Percentiles rank a stretch among this genome's conserved stretches.
Conservation (phyloP, 2,329 filamentous ascomycete species). For the Fusarium beomiforme region DNA sequence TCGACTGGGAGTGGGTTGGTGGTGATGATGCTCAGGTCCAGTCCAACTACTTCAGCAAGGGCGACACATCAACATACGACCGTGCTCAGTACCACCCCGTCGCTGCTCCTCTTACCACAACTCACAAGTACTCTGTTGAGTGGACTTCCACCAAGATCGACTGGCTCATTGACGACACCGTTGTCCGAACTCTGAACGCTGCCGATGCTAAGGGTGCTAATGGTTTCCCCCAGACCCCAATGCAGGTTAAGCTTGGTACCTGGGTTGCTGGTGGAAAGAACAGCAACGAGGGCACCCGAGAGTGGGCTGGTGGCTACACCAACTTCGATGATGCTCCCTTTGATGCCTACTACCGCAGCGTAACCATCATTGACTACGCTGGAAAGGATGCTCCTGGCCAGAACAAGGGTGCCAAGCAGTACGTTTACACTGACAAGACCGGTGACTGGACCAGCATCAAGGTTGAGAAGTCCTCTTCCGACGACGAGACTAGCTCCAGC, state of each 20-base stretch:
- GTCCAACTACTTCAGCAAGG: conserved; percentile 86
- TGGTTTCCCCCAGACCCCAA: conserved; percentile 77
- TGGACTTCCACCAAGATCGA: conserved; percentile 72
- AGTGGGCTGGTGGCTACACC: conserved; percentile 73
- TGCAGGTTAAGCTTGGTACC: conserved; percentile 75
- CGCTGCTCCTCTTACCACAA: conserved; percentile 61
- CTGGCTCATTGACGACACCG: conserved; percentile 71
- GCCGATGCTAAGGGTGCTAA: conserved; percentile 66
- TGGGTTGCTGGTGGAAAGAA: conserved; percentile 69
- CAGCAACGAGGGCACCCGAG: conserved; percentile 75
- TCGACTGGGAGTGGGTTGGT: conserved; percentile 97
- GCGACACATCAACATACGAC: conserved; percentile 75
- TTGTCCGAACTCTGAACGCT: conserved; percentile 70
- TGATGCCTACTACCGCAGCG: conserved; percentile 65
- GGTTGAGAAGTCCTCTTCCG: conserved; percentile 53
- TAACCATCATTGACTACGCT: conserved; percentile 64
- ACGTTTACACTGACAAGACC: conserved; percentile 60
- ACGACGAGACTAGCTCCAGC: conserved; percentile 35
- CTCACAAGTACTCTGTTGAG: conserved; percentile 74
- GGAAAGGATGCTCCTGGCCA: conserved; percentile 55
- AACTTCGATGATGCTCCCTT: conserved; percentile 64
- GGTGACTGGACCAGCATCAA: conserved; percentile 64
- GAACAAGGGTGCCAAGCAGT: conserved; percentile 57
- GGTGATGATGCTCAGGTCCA: conserved; percentile 79
- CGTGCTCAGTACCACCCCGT: conserved; percentile 73